Evolutionary conservation across 805 yeast species (phyloP), one percentile per base, ranked within the genome.

Genomic region (Candida qinlingensis): DNA sequence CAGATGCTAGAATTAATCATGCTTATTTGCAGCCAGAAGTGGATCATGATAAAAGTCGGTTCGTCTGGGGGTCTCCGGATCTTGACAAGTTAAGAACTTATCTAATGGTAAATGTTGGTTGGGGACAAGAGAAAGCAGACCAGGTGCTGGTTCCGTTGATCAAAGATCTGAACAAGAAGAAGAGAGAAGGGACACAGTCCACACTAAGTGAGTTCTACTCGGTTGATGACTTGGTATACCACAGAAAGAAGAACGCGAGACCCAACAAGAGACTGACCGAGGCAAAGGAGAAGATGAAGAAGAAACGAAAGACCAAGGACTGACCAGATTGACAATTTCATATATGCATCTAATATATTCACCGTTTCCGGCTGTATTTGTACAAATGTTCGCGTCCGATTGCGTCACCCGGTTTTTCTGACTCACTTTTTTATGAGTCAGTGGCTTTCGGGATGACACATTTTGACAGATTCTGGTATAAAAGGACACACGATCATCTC

Each of bases 11-110:
- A 1, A 88, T 94, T 1, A 69, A 69, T 34, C 80, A 85, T 26
- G 97, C 97, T 0, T 94, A 94, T 63, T 52, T 74, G 25, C 61
- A 72, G 9, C 97, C 99, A 0, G 88, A 83, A 34, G 96, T 94
- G 4, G 98, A 94, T 62, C 74, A 74, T 37, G 97, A 91, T 62
- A 69, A 70, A 41, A 85, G 91, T 0, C 74, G 76, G 47, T 91
- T 94, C 66, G 77, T 77, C 42, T 94, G 99, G 99, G 98, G 97
- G 0, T 68, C 72, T 3, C 97, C 97, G 0, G 89, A 87, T 62
- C 66, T 91, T 50, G 97, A 90, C 57, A 81, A 80, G 54, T 69
- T 94, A 44, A 69, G 97, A 31, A 72, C 79, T 1, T 91, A 78
- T 56, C 70, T 94, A 64, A 77, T 77, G 76, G 71, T 68, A 41